phyloP scores from a whole-genome alignment of 352 stramenopile genomes.

The Phytophthora cryptogea region DNA sequence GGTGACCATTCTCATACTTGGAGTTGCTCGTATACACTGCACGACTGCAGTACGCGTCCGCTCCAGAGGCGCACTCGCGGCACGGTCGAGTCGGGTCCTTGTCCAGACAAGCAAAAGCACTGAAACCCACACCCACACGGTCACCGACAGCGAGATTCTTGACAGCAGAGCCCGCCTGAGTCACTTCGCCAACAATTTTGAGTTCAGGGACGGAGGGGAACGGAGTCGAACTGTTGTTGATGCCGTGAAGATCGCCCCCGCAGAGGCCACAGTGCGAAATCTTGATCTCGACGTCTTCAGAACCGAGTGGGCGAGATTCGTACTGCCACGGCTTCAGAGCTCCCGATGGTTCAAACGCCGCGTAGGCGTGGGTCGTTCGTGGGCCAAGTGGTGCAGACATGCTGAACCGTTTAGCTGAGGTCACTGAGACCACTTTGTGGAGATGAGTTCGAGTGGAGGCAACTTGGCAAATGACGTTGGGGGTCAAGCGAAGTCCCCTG shows the following conservation, averaged over 20 bases:
- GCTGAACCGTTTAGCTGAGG: no score
- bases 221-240: constrained; percentile 46
- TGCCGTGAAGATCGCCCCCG: constrained; percentile 53
- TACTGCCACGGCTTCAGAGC: constrained; percentile 47
- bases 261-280: constrained; percentile 63
- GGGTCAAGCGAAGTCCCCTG: no score
- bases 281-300: constrained; percentile 59
- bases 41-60: constrained; percentile 66
- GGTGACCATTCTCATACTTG: constrained; percentile 47
- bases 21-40: constrained; percentile 57
- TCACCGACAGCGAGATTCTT: constrained; percentile 72
- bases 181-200: constrained; percentile 62
- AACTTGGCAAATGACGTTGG: no score
- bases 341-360: no score
- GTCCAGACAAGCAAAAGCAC: constrained; percentile 66
- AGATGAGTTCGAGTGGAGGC: no score
- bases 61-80: constrained; percentile 53
- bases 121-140: constrained; percentile 75
- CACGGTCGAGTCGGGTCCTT: constrained; percentile 56
- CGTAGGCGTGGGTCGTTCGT: no score
- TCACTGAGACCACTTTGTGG: no score
- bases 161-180: constrained; percentile 44
- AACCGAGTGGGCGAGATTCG: constrained; percentile 45
- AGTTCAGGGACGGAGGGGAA: constrained; percentile 58
- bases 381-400: no score